phyloP scores from a whole-genome alignment of 2,329 filamentous ascomycete species.

The Fusarium agapanthi region DNA sequence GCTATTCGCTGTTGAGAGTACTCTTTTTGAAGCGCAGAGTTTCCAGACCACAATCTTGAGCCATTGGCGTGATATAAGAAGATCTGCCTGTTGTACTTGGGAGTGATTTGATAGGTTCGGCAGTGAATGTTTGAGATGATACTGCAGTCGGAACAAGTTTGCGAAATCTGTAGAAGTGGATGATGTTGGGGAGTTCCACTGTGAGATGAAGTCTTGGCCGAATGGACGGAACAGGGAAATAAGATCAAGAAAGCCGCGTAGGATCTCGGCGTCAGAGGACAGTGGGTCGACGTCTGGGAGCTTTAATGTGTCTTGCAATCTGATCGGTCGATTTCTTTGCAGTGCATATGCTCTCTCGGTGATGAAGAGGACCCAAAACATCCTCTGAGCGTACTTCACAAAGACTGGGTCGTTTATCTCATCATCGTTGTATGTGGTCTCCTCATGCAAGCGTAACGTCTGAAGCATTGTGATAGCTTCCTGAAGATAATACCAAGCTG shows the following conservation, averaged over 20 bases:
- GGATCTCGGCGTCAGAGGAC: slow-evolving; percentile 37
- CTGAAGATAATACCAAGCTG: slow-evolving; percentile 46
- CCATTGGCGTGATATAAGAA: slow-evolving; percentile 41
- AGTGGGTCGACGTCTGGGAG: slow-evolving; percentile 30
- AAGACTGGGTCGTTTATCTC: neutral
- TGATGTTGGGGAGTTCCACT: slow-evolving; percentile 39
- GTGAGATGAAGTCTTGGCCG: slow-evolving; percentile 39
- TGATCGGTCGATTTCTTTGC: slow-evolving; percentile 43
- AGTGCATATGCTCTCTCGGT: slow-evolving; percentile 46
- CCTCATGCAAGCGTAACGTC: slow-evolving; percentile 42
- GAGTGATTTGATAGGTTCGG: slow-evolving; percentile 17
- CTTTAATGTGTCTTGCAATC: slow-evolving; percentile 35
- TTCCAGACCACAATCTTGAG: slow-evolving; percentile 43
- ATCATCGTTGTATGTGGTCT: slow-evolving; percentile 31
- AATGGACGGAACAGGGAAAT: slow-evolving; percentile 41
- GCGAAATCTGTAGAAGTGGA: neutral
- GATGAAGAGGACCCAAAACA: slow-evolving; percentile 46
- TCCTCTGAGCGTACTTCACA: slow-evolving; percentile 36
- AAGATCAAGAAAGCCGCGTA: slow-evolving; percentile 45
- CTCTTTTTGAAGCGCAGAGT: slow-evolving; percentile 36
- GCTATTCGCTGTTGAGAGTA: slow-evolving; percentile 14
- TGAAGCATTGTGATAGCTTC: slow-evolving; percentile 45
- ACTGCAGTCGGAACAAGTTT: slow-evolving; percentile 12
- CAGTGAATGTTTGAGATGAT: slow-evolving; percentile 13
- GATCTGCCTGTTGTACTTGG: slow-evolving; percentile 38